Evolutionary conservation across 768 basidiomycete species (phyloP), one percentile per base, ranked within the genome.

Genomic region (Cystofilobasidium macerans): DNA sequence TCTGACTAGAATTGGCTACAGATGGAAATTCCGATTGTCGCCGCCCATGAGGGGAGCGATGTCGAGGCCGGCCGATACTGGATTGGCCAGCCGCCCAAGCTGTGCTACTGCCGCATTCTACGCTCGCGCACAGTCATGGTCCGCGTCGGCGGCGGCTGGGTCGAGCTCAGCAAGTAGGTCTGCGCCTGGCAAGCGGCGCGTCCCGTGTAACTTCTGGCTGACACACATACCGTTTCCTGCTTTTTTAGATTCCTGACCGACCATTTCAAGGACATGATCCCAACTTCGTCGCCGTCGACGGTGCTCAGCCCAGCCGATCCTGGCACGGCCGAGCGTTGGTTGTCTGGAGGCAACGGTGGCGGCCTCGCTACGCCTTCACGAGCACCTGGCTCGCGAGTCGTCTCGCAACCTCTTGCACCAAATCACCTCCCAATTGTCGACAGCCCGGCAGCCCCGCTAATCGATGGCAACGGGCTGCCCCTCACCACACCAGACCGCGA

Each of bases 91-190:
- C 67, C 67, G 9, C 67, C 67, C 35, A 68, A 63, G 45, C 53
- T 68, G 14, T 68, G 67, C 58, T 68, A 58, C 38, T 68, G 67
- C 35, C 43, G 67, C 24, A 68, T 68, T 30, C 57, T 68, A 1
- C 24, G 67, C 30, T 48, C 43, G 22, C 48, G 62, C 38, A 63
- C 67, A n/a, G 67, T 68, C 48, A 68, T 68, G 67, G 67, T 68
- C 35, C 61, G 67, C 30, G 62, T 63, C 20, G 67, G 67, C 24
- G 67, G 67, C 9, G 67, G 67, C 26, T 68, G 67, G 67, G 62
- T 62, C 8, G 67, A 68, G 43, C 57, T 68, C 12, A 48, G 42
- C 42, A 68, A 68, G 66, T 68, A 33, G 47, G 66, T 62, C 26
- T 22, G 5, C 33, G n/a, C n/a, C n/a, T n/a, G n/a, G n/a, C n/a